Evolutionary conservation across 2,329 filamentous ascomycete species (phyloP).

Genomic region (Pyricularia grisea): DNA sequence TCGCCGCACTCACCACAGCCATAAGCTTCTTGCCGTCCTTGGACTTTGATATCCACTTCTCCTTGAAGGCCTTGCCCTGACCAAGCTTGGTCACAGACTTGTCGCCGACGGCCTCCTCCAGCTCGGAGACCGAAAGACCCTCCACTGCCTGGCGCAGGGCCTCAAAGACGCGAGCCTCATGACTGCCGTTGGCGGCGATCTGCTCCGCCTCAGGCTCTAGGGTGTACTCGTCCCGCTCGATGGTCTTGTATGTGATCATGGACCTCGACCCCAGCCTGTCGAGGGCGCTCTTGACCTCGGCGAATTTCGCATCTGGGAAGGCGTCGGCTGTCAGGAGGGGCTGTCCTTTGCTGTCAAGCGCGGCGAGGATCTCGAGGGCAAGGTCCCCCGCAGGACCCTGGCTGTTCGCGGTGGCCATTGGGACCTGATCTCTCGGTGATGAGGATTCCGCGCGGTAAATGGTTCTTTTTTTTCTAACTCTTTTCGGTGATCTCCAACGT

Average conservation of each 20-base stretch:
- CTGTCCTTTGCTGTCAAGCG: conserved; percentile 48
- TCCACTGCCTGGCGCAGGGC: conserved; percentile 63
- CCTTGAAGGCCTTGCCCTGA: conserved; percentile 88
- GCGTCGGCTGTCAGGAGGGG: conserved; percentile 59
- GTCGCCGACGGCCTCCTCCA: conserved; percentile 60
- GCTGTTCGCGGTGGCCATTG: conserved; percentile 1
- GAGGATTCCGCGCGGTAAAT: background rate
- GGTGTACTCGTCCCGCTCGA: conserved; percentile 67
- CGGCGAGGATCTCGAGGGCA: conserved; percentile 54
- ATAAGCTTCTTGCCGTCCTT: conserved; percentile 44
- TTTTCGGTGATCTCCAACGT: background rate
- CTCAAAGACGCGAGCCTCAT: conserved; percentile 76
- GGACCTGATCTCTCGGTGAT: background rate
- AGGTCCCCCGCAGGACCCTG: conserved; percentile 39
- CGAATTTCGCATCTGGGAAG: conserved; percentile 58
- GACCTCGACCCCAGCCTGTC: conserved; percentile 76
- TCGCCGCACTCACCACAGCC: conserved; percentile 31
- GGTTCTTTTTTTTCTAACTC: background rate
- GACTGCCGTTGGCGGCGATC: conserved; percentile 66
- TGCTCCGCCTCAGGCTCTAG: conserved; percentile 67
- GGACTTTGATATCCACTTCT: conserved; percentile 60
- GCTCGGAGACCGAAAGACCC: conserved; percentile 70
- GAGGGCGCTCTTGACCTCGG: conserved; percentile 73
- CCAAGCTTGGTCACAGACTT: conserved; percentile 68
- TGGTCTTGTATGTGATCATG: conserved; percentile 79